These are phyloP conservation scores for Capronia epimyces DNA, from an alignment of 2,329 filamentous ascomycete genomes.

Conservation along the genomic window DNA sequence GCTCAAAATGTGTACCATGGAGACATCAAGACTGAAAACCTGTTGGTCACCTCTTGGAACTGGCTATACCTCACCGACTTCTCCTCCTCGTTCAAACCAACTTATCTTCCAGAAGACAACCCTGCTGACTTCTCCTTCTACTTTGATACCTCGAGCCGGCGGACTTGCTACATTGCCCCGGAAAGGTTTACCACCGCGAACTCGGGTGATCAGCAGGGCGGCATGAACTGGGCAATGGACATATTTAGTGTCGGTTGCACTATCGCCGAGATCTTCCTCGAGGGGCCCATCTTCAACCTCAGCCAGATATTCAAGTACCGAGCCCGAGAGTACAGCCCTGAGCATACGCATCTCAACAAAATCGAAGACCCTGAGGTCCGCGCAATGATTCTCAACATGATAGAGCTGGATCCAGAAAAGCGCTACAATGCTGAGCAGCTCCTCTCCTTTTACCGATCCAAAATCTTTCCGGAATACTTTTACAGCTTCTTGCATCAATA, in stretches of 20 bases:
- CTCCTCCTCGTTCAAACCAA: conserved; percentile 90
- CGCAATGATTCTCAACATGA: conserved; percentile 91
- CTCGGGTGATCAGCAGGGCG: conserved; percentile 59
- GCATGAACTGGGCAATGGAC: conserved; percentile 89
- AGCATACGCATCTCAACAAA: conserved; percentile 70
- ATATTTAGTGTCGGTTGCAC: conserved; percentile 96
- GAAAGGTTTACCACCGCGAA: conserved; percentile 78
- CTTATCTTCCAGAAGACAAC: conserved; percentile 90
- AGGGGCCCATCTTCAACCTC: conserved; percentile 94
- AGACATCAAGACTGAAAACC: conserved; percentile 97
- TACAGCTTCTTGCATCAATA: conserved; percentile 97
- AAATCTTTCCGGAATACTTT: conserved; percentile 93
- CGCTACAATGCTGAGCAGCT: conserved; percentile 93
- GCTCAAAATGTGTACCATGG: conserved; percentile 85
- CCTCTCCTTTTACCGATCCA: conserved; percentile 82
- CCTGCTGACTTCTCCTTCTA: conserved; percentile 97
- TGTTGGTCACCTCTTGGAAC: conserved; percentile 97
- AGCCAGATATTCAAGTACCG: conserved; percentile 94
- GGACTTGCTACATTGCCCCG: conserved; percentile 91
- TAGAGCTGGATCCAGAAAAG: conserved; percentile 85
- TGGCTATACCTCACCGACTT: conserved; percentile 99
- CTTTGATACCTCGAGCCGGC: conserved; percentile 84
- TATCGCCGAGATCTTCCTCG: conserved; percentile 91
- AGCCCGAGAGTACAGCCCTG: conserved; percentile 84
- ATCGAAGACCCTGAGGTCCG: conserved; percentile 84